Evolutionary conservation across 108 stramenopile species (phyloP), one percentile per base, ranked within the genome.

Genomic region (Cyclotella sp.): DNA sequence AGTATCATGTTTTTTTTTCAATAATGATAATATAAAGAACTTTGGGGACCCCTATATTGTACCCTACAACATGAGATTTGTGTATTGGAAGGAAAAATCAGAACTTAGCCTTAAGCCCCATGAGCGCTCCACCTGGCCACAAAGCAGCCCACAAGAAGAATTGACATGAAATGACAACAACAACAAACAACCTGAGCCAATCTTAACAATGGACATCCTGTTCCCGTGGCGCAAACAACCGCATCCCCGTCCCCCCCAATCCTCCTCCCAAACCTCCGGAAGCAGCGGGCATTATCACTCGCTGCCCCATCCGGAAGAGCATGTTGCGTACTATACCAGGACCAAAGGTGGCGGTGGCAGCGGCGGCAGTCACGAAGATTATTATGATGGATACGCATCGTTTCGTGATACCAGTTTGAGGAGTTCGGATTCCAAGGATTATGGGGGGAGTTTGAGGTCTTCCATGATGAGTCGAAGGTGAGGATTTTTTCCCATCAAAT

Each of bases 151-250:
- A n/a, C 55, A n/a, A n/a, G n/a, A n/a, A n/a, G n/a, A n/a, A n/a
- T n/a, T 3, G n/a, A 49, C 47, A n/a, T n/a, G 18, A 49, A 16
- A 3, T 49, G 9, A 16, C 47, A n/a, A 16, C 47, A 49, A 16
- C 47, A 9, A n/a, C 47, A 3, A n/a, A 49, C 47, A 49, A 16
- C 47, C 15, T 21, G 19, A 24, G 3, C 19, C 19, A 58, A 13
- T 26, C 19, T 1, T 21, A 39, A 71, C 59, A 28, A 66, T 75
- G 55, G 75, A 75, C 65, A 75, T 75, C 44, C 76, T 77, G 60
- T 77, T 77, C 45, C 76, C 76, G 19, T 77, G 76, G 76, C 76
- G 76, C 21, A 67, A 45, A 30, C 64, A 65, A 47, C 30, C 44
- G n/a, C 16, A 44, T 3, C 73, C 22, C 52, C 52, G 18, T 18